Conservation (phyloP, 192 early-diverging fungal genomes). For the Umbelopsis vinacea region DNA sequence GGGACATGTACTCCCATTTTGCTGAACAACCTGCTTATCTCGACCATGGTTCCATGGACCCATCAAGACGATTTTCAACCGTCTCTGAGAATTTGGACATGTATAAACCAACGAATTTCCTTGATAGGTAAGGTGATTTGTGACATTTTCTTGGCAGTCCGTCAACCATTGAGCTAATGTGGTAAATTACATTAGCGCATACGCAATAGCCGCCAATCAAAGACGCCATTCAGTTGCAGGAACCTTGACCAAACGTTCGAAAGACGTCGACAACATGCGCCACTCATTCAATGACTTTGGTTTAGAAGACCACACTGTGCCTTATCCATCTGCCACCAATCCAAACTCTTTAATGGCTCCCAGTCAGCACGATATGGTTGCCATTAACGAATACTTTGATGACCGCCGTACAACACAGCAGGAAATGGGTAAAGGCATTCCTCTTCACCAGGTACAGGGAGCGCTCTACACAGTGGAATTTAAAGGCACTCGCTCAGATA, state of each 20-base stretch:
- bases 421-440: slow-evolving; percentile 53
- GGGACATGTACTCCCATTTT: background rate
- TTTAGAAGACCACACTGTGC: slow-evolving; percentile 17
- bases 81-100: background rate
- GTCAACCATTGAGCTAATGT: slow-evolving; percentile 26
- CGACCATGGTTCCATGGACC: background rate
- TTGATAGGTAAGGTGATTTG: background rate
- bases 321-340: background rate
- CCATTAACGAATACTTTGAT: slow-evolving; percentile 39
- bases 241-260: slow-evolving; percentile 29
- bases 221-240: slow-evolving; percentile 46
- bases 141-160: background rate
- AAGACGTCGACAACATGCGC: slow-evolving; percentile 25
- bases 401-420: slow-evolving; percentile 34
- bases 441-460: slow-evolving; percentile 52
- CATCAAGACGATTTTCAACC: background rate
- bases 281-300: slow-evolving; percentile 22
- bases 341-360: background rate
- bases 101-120: background rate
- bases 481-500: slow-evolving; percentile 85
- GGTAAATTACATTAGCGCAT: slow-evolving; percentile 1
- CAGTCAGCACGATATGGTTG: background rate
- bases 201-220: slow-evolving; percentile 20
- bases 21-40: background rate
- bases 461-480: slow-evolving; percentile 84